phyloP scores from a whole-genome alignment of 1,139 yeast genomes.

The Spathaspora sp. region DNA sequence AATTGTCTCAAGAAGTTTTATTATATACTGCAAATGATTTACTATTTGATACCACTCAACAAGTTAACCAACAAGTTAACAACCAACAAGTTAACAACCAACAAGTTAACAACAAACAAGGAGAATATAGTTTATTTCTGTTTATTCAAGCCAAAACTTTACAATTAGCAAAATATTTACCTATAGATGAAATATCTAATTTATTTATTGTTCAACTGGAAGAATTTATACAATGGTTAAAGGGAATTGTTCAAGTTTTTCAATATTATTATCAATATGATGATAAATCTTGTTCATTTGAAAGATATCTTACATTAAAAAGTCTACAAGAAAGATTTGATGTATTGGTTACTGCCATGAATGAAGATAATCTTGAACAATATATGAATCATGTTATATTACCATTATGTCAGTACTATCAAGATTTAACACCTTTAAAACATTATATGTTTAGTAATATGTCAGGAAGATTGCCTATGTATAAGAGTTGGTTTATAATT shows the following conservation, averaged over 20 bases:
- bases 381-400: constrained; percentile 34
- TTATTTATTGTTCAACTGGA: constrained; percentile 15
- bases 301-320: constrained; percentile 16
- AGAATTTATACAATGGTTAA: constrained; percentile 28
- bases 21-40: constrained; percentile 20
- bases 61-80: not conserved
- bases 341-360: constrained; percentile 25
- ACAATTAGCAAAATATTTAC: constrained; percentile 21
- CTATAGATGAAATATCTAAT: constrained; percentile 17
- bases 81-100: not conserved
- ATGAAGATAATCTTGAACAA: constrained; percentile 16
- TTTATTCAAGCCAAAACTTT: constrained; percentile 26
- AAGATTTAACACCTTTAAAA: constrained; percentile 25
- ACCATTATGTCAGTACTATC: constrained; percentile 26
- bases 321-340: constrained; percentile 20
- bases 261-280: constrained; percentile 28
- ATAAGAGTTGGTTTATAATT: constrained; percentile 25
- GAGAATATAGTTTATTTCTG: not conserved
- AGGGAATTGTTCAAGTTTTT: constrained; percentile 30
- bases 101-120: not conserved
- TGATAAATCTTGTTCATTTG: constrained; percentile 12
- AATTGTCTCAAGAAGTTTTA: constrained; percentile 6
- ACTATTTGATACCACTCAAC: constrained; percentile 10
- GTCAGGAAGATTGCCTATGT: constrained; percentile 14
- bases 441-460: constrained; percentile 25